Evolutionary conservation across 768 basidiomycete species (phyloP), one percentile per base, ranked within the genome.

Genomic region (Leccinum variicolor): DNA sequence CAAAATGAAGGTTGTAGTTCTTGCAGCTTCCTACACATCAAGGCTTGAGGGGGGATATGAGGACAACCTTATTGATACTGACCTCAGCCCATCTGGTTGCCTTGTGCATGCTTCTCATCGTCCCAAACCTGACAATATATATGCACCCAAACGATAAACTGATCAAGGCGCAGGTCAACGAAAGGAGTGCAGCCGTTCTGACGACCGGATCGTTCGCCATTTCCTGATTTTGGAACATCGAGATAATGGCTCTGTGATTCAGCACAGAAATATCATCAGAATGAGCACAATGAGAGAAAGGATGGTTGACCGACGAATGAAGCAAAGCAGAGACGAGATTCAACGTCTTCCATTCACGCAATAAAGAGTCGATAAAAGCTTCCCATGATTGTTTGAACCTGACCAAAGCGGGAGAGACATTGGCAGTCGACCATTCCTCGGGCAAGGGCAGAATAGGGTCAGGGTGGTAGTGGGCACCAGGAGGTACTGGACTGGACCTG

Each of bases 71-170:
- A 47, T 51, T 33, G 23, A 45, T 10, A n/a, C 70, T 14, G 64
- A 86, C 87, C 72, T 89, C 84, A 11, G 87, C 86, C 86, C 87
- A 91, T 55, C 80, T 79, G 8, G 84, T 83, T 1, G 89, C 89
- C 56, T 83, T 82, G 62, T 83, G 76, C 83, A 89, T 87, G 60
- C 78, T 86, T 45, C 81, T 78, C 89, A 91, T 90, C 1, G 80
- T 83, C 14, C 82, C 81, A 57, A 90, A 90, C 26, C 86, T 75
- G 15, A 90, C 75, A 15, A 87, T 89, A 69, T 86, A 90, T 55
- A 87, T 77, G 62, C 89, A 89, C 0, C 89, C 89, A 65, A 83
- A 91, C 3, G 80, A 80, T 21, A 90, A 73, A 62, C 87, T 88
- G 81, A 89, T 84, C 58, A 89, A 64, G 1, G 86, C 84, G 36